A percentile compares a stretch with the other conserved stretches of the same genome.
These are phyloP conservation scores for Globisporangium nunn DNA, from an alignment of 352 stramenopile genomes.

Conservation along the genomic window DNA sequence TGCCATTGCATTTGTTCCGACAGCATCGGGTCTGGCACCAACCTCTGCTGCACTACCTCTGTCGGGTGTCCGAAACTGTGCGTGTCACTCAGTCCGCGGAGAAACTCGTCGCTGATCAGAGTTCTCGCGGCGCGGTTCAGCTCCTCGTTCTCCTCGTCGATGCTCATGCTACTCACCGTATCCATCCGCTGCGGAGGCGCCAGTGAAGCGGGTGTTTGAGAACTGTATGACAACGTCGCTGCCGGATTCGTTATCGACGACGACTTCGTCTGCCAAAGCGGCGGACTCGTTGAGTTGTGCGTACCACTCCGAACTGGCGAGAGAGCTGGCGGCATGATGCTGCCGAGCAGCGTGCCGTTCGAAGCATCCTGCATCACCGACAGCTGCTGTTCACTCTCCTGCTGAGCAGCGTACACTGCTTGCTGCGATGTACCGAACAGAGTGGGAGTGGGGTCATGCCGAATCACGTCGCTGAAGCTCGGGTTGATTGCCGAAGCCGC, in stretches of 20 bases:
- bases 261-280: no score
- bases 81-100: neutral
- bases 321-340: neutral
- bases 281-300: neutral
- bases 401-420: neutral
- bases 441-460: neutral
- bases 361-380: no score
- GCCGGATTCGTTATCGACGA: no score
- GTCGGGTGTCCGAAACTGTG: neutral
- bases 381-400: neutral
- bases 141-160: constrained; percentile 6
- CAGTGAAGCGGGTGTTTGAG: no score
- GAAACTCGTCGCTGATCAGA: constrained; percentile 2
- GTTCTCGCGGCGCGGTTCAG: constrained; percentile 2
- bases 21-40: neutral
- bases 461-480: constrained; percentile 6
- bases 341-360: neutral
- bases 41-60: neutral
- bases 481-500: constrained; percentile 11
- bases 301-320: neutral
- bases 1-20: neutral
- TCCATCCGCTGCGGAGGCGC: neutral
- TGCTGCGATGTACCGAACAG: neutral
- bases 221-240: no score
- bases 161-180: neutral